Base-by-base conservation (phyloP, 805 yeast species). In the Wickerhamiella shivajii region DNA sequence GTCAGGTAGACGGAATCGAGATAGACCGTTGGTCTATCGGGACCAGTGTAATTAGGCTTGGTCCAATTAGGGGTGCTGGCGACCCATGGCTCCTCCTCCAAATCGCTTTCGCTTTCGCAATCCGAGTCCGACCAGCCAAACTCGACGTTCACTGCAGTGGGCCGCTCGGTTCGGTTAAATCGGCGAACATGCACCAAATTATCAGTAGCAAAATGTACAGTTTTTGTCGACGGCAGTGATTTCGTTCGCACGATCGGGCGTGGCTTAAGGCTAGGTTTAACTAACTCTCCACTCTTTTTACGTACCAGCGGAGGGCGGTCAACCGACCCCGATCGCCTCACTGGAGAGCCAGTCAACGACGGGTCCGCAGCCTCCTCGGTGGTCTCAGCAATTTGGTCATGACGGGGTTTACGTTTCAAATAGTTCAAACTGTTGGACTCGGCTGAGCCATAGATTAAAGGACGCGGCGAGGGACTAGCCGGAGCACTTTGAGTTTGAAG, bases 271-370 rank as follows among this genome's bases (percentile, higher is more conserved):
- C 80, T 74, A 2, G 85, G 71, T 49, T 79, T 79, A 28, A 81
- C 77, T 27, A 78, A 59, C 50, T 83, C 94, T n/a, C 93, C 95
- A 1, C 83, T 71, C 53, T 84, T 84, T 53, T 84, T 85, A 31
- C 92, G 71, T 3, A 81, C 68, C 34, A 79, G 55, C 3, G 62
- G 60, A 11, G 55, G 51, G 18, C 43, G 18, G n/a, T n/a, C n/a
- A n/a, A n/a, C n/a, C n/a, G n/a, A n/a, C n/a, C n/a, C n/a, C n/a
- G n/a, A n/a, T n/a, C n/a, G n/a, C n/a, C n/a, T n/a, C n/a, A n/a
- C n/a, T n/a, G n/a, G n/a, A n/a, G n/a, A n/a, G n/a, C n/a, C n/a
- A n/a, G n/a, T n/a, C n/a, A n/a, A n/a, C n/a, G n/a, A n/a, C n/a
- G n/a, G n/a, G n/a, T n/a, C n/a, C n/a, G n/a, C n/a, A n/a, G n/a